These are phyloP conservation scores for Pythium dissimile DNA, from an alignment of 352 stramenopile species.

Conservation along the genomic window DNA sequence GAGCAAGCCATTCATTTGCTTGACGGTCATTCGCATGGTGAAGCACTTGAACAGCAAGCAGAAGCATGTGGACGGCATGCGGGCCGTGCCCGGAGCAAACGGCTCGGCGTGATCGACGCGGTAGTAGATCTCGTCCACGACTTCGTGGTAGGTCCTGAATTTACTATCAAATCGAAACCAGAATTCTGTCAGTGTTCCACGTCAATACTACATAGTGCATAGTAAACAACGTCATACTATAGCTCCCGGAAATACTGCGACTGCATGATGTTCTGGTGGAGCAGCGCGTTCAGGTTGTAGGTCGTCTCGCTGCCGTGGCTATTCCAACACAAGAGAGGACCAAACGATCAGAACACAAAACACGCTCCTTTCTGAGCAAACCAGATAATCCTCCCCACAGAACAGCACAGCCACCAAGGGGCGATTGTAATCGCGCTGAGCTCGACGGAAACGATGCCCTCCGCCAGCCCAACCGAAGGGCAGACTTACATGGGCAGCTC, in stretches of 20 bases:
- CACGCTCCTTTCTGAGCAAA: too few species aligned
- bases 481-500: slow-evolving; percentile 73
- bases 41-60: slow-evolving; percentile 97
- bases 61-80: slow-evolving; percentile 94
- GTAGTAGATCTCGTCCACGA: slow-evolving; percentile 94
- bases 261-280: slow-evolving; percentile 94
- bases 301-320: slow-evolving; percentile 87
- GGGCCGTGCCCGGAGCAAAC: slow-evolving; percentile 86
- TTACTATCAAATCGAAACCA: slow-evolving; percentile 31
- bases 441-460: neutral
- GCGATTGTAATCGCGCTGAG: too few species aligned
- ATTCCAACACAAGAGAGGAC: neutral
- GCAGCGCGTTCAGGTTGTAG: slow-evolving; percentile 96
- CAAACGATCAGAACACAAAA: too few species aligned
- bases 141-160: slow-evolving; percentile 95
- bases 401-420: too few species aligned
- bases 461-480: neutral
- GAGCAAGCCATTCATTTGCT: slow-evolving; percentile 96
- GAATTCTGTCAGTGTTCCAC: neutral
- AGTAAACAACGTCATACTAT: too few species aligned
- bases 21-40: slow-evolving; percentile 93
- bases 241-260: slow-evolving; percentile 95
- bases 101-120: slow-evolving; percentile 89
- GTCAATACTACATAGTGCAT: slow-evolving; percentile 13
- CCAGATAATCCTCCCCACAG: neutral